Percentiles rank a stretch among this genome's conserved stretches.
Conservation (phyloP, 2,329 filamentous ascomycete species). For the Myriosclerotinia scirpicola region DNA sequence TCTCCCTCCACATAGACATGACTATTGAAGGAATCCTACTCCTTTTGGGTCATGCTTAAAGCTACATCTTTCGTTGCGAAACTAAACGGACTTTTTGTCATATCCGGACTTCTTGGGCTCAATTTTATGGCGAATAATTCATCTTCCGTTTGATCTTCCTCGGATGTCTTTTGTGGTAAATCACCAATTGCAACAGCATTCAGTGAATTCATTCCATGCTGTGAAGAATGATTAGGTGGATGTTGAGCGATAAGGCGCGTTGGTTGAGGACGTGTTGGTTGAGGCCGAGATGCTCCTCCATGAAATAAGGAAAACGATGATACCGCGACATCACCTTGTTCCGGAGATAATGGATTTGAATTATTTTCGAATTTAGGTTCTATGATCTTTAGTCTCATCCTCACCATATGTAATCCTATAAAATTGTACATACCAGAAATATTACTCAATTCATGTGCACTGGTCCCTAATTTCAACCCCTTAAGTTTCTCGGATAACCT, state of each 20-base stretch:
- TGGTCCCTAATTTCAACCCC: conserved; percentile 76
- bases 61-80: conserved; percentile 41
- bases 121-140: conserved; percentile 85
- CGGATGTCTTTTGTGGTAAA: conserved; percentile 36
- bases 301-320: conserved; percentile 62
- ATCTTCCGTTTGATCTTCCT: conserved; percentile 62
- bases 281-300: conserved; percentile 43
- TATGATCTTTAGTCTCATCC: conserved; percentile 25
- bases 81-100: conserved; percentile 79
- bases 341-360: conserved; percentile 54
- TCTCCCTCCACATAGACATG: neutral
- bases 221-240: conserved; percentile 32
- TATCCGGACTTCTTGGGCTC: conserved; percentile 82
- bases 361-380: conserved; percentile 29
- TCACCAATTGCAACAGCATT: conserved; percentile 42
- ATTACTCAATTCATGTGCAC: conserved; percentile 60
- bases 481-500: conserved; percentile 76
- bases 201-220: conserved; percentile 39
- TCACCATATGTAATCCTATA: neutral
- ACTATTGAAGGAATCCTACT: neutral
- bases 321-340: conserved; percentile 62
- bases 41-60: conserved; percentile 33
- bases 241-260: conserved; percentile 40
- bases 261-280: conserved; percentile 33
- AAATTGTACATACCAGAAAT: conserved; percentile 49